These are phyloP conservation scores for Ophiostoma triangulosporum DNA, from an alignment of 2,329 filamentous ascomycete species.

Conservation along the genomic window DNA sequence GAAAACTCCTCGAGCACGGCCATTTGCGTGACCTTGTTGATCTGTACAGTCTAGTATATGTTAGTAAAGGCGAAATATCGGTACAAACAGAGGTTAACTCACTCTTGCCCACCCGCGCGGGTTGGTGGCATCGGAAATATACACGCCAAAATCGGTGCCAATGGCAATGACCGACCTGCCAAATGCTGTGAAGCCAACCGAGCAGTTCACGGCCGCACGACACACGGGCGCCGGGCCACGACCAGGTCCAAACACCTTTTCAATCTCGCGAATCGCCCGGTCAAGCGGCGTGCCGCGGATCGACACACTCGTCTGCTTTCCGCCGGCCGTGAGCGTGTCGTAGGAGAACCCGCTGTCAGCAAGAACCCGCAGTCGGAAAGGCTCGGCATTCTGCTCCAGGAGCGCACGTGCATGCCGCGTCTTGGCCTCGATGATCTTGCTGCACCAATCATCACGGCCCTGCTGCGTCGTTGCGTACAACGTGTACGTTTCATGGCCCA, in stretches of 20 bases:
- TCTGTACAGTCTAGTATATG: constrained; percentile 53
- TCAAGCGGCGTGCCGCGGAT: constrained; percentile 88
- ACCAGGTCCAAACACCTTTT: constrained; percentile 58
- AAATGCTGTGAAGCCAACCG: constrained; percentile 74
- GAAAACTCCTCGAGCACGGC: constrained; percentile 93
- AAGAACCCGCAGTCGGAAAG: constrained; percentile 81
- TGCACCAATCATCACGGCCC: constrained; percentile 77
- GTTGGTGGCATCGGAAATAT: constrained; percentile 74
- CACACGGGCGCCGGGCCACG: constrained; percentile 66
- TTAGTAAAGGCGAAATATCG: not conserved
- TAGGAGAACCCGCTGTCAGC: constrained; percentile 86
- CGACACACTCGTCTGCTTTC: constrained; percentile 52
- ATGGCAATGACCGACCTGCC: constrained; percentile 83
- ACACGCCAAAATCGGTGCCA: constrained; percentile 90
- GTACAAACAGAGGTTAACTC: too few species aligned
- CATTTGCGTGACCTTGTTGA: constrained; percentile 73
- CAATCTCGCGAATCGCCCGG: constrained; percentile 77
- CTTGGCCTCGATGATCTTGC: constrained; percentile 89
- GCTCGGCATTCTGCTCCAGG: constrained; percentile 86
- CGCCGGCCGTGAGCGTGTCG: constrained; percentile 45
- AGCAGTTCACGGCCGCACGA: constrained; percentile 79
- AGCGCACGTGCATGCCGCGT: constrained; percentile 81
- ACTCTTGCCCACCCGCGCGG: constrained; percentile 85
- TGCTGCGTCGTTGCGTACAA: constrained; percentile 69
- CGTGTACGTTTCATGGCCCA: constrained; percentile 86